Evolutionary conservation across 2,329 filamentous ascomycete species (phyloP), one percentile per base, ranked within the genome.

Genomic region (Cytospora chrysosperma): DNA sequence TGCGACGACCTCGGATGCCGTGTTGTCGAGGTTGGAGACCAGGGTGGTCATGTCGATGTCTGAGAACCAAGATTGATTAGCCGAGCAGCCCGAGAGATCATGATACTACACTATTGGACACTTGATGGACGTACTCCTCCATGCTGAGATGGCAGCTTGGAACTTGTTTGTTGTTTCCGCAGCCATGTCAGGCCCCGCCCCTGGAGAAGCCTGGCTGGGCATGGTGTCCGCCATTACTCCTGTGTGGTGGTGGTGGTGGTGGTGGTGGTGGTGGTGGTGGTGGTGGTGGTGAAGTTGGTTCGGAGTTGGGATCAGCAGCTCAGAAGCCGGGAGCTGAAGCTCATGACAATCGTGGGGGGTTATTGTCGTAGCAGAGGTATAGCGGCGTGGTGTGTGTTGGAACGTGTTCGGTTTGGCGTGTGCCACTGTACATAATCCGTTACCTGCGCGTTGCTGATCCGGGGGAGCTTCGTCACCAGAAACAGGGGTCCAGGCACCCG

Each of bases 141-240:
- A 99, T 75, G 93, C 91, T 67, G 92, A 91, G 70, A 99, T 96
- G 62, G 95, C 95, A 74, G 89, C 90, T 76, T 99, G 95, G 75
- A 99, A 99, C 77, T 97, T 97, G 81, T 96, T 98, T 70, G 89
- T 88, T 40, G 85, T 85, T 56, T 88, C 85, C 19, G 73, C 34
- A 52, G 59, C 49, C 40, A 56, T 28, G 19, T 47, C 59, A 32
- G 63, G 32, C 21, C 63, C 64, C 17, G 50, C 47, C 30, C 52
- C 49, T 13, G 40, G 54, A 32, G 63, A n/a, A 61, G 63, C 53
- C 51, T 60, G 40, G 15, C 32, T 51, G 24, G 34, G 49, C 21
- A 53, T 21, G 13, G 56, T 21, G 7, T 65, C 59, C 15, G 63
- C 65, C 63, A 67, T 65, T 34, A 30, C 28, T 34, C n/a, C n/a